Conservation (phyloP, 192 early-diverging fungal species). For the Umbelopsis vinacea region DNA sequence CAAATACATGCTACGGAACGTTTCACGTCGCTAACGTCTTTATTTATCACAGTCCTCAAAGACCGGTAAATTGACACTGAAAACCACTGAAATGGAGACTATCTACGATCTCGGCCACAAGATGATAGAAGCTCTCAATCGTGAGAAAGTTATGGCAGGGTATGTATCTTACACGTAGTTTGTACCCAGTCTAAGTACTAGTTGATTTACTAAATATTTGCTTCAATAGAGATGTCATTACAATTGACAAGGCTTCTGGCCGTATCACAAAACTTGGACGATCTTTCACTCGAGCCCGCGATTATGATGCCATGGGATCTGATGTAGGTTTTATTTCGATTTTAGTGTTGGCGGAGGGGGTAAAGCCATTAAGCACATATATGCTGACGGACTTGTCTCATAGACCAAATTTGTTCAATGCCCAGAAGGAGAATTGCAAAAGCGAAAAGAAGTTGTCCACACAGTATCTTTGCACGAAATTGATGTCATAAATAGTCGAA, state of each 20-base stretch:
- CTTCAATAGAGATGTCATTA: slow-evolving; percentile 83
- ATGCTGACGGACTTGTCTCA: neutral
- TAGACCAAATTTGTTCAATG: slow-evolving; percentile 84
- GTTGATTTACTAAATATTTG: slow-evolving; percentile 1
- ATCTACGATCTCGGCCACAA: slow-evolving; percentile 98
- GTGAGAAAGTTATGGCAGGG: slow-evolving; percentile 98
- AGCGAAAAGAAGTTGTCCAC: slow-evolving; percentile 98
- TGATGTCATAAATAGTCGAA: slow-evolving; percentile 94
- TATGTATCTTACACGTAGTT: slow-evolving; percentile 31
- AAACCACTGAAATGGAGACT: slow-evolving; percentile 99
- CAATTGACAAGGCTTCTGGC: slow-evolving; percentile 98
- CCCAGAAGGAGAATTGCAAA: slow-evolving; percentile 98
- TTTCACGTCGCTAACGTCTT: neutral
- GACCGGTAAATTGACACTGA: slow-evolving; percentile 96
- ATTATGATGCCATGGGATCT: slow-evolving; percentile 98
- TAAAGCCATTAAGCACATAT: neutral
- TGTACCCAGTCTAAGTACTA: slow-evolving; percentile 10
- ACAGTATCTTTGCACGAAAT: slow-evolving; percentile 98
- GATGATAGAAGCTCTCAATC: slow-evolving; percentile 97
- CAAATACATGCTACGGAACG: neutral
- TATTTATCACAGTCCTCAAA: slow-evolving; percentile 74
- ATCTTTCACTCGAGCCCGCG: slow-evolving; percentile 95
- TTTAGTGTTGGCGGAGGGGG: neutral
- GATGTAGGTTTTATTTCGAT: slow-evolving; percentile 61
- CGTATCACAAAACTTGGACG: slow-evolving; percentile 94